These are phyloP conservation scores for Tricholoma terreum DNA, from an alignment of 768 basidiomycete genomes.

Conservation along the genomic window DNA sequence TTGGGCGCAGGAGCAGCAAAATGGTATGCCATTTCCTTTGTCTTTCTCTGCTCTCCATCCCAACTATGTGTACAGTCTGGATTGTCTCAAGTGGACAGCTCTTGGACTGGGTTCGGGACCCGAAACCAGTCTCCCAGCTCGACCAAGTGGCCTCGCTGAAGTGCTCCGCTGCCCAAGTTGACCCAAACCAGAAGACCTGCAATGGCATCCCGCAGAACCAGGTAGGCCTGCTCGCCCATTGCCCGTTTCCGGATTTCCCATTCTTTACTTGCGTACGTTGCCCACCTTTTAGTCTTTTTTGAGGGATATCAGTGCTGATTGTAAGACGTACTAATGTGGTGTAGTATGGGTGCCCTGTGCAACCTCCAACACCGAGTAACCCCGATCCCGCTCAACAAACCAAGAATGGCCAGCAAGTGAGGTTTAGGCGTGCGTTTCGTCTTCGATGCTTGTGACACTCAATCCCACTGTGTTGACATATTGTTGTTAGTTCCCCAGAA, in stretches of 20 bases:
- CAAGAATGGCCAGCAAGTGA: slow-evolving; percentile 40
- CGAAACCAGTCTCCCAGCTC: slow-evolving; percentile 61
- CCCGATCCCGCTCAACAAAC: slow-evolving; percentile 65
- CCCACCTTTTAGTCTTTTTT: not conserved
- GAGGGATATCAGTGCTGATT: not conserved
- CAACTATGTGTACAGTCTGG: slow-evolving; percentile 46
- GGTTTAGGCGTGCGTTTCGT: slow-evolving; percentile 55
- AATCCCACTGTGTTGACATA: not conserved
- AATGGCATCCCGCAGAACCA: slow-evolving; percentile 75
- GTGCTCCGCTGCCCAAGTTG: slow-evolving; percentile 63
- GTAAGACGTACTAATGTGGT: not conserved
- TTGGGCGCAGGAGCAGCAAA: slow-evolving; percentile 71
- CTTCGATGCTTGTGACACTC: not conserved
- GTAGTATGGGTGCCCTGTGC: slow-evolving; percentile 72
- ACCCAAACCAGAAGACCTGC: slow-evolving; percentile 55
- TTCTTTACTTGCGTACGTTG: slow-evolving; percentile 72
- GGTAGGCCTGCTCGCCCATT: slow-evolving; percentile 55
- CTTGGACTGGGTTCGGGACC: slow-evolving; percentile 71
- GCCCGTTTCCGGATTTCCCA: slow-evolving; percentile 71
- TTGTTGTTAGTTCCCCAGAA: slow-evolving; percentile 52
- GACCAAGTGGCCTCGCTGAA: slow-evolving; percentile 50
- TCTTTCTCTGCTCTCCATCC: not conserved
- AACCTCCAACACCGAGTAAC: slow-evolving; percentile 49
- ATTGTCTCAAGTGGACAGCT: slow-evolving; percentile 72
- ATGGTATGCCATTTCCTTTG: slow-evolving; percentile 41